Conservation (phyloP, 768 basidiomycete species). For the Kockovaella imperatae region DNA sequence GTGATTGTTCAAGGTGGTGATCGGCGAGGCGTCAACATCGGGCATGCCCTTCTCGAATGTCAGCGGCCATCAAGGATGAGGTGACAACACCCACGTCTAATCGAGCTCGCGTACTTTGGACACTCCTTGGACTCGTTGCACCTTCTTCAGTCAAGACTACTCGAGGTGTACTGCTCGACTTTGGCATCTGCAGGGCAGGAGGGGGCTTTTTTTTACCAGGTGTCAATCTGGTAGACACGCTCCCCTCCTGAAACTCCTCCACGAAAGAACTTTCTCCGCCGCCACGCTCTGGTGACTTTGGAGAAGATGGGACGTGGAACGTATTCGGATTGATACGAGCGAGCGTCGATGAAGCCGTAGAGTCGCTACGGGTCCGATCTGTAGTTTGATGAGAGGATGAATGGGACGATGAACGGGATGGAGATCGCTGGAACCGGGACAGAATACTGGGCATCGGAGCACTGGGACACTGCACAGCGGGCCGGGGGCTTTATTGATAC, state of each 20-base stretch:
- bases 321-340: neutral
- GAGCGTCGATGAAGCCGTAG: neutral
- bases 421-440: constrained; percentile 30
- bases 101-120: constrained; percentile 20
- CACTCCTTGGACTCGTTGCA: constrained; percentile 27
- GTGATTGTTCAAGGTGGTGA: too few species aligned
- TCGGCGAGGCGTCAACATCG: too few species aligned
- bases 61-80: too few species aligned
- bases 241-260: constrained; percentile 12
- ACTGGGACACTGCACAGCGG: neutral
- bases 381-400: constrained; percentile 4
- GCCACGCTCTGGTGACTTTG: neutral
- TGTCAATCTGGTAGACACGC: neutral
- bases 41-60: neutral
- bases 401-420: constrained; percentile 17
- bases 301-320: neutral
- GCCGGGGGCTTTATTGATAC: neutral
- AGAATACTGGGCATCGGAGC: constrained; percentile 27
- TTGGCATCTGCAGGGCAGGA: neutral
- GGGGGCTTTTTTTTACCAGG: neutral
- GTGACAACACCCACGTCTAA: too few species aligned
- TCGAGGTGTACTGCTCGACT: constrained; percentile 22
- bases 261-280: constrained; percentile 12
- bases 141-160: constrained; percentile 33
- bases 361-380: neutral